phyloP scores from a whole-genome alignment of 495 filamentous ascomycete species.

The Penicillium mononematosum region DNA sequence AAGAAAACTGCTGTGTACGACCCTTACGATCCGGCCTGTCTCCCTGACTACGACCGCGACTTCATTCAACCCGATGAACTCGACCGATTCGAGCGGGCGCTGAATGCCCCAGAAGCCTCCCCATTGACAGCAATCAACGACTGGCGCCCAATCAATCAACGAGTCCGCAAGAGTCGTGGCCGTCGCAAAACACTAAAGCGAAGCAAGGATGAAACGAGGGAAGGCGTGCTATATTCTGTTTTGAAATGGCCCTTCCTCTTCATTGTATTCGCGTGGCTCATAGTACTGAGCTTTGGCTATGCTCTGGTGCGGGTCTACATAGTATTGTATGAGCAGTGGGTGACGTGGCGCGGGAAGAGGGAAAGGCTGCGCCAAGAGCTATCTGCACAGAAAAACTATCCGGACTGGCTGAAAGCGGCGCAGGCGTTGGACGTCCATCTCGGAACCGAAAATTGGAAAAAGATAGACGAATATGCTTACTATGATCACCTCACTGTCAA shows the following conservation, averaged over 20 bases:
- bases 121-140: constrained; percentile 73
- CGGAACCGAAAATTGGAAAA: constrained; percentile 83
- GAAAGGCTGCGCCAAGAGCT: constrained; percentile 67
- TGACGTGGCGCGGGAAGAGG: constrained; percentile 64
- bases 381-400: constrained; percentile 67
- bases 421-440: constrained; percentile 77
- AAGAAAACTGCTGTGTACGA: constrained; percentile 30
- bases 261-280: constrained; percentile 75
- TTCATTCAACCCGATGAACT: constrained; percentile 60
- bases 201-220: constrained; percentile 86
- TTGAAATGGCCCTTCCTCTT: constrained; percentile 89
- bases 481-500: constrained; percentile 84
- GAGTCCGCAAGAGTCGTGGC: constrained; percentile 51
- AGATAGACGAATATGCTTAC: constrained; percentile 86
- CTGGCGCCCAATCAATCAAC: constrained; percentile 76
- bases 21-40: constrained; percentile 40
- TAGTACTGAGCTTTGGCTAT: constrained; percentile 67
- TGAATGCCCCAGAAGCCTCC: constrained; percentile 48
- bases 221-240: constrained; percentile 84
- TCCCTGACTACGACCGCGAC: constrained; percentile 65
- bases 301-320: constrained; percentile 84
- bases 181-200: constrained; percentile 48
- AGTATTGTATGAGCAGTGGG: constrained; percentile 71
- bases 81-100: constrained; percentile 49
- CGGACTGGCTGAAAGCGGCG: constrained; percentile 77